Percentiles rank a stretch among this genome's conserved stretches.
These are phyloP conservation scores for Porcisia deanei DNA, from an alignment of 208 protist species.

Conservation along the genomic window DNA sequence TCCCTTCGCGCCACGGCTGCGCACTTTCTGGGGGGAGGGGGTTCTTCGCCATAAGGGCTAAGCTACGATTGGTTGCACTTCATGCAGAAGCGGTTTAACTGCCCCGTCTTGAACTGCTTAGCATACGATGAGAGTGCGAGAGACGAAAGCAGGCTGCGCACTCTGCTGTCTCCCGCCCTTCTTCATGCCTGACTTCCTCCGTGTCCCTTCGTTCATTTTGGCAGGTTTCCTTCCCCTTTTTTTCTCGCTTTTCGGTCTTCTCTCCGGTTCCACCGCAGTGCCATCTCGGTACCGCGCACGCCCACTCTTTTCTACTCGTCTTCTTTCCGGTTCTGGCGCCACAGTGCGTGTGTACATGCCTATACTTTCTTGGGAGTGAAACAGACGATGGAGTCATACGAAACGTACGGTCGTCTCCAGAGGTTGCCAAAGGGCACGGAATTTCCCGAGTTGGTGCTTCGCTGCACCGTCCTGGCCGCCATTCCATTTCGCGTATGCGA, in stretches of 20 bases:
- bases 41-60: no score
- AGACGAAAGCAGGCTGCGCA: no score
- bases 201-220: not conserved
- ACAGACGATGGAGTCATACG: slow-evolving; percentile 40
- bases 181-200: not conserved
- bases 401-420: slow-evolving; percentile 42
- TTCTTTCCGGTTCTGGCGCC: not conserved
- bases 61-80: not conserved
- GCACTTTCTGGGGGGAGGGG: not conserved
- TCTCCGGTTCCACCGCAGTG: not conserved
- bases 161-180: not conserved
- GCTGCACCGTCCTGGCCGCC: slow-evolving; percentile 42
- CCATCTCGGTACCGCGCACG: not conserved
- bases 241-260: not conserved
- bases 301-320: not conserved
- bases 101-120: not conserved
- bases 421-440: slow-evolving; percentile 29
- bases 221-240: not conserved
- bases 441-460: slow-evolving; percentile 36
- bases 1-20: not conserved
- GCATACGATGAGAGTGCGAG: not conserved
- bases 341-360: not conserved
- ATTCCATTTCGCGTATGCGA: slow-evolving; percentile 54
- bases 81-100: not conserved
- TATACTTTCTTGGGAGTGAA: not conserved